These are phyloP conservation scores for Rhododendron ovatum DNA, from an alignment of 148 eudicot species.

Conservation along the genomic window DNA sequence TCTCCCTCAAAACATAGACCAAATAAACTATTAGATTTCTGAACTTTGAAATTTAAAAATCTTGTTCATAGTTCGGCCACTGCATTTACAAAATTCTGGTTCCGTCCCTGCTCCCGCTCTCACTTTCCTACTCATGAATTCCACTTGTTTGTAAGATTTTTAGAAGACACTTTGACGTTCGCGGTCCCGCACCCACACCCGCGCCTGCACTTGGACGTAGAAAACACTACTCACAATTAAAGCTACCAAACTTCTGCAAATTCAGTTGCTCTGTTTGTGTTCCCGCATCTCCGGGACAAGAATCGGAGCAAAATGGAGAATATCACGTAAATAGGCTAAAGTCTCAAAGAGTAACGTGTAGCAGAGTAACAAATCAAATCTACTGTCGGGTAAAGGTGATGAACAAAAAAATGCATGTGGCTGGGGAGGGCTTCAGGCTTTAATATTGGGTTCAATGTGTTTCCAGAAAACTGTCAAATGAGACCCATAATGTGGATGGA, in stretches of 20 bases:
- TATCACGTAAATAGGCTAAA: neutral
- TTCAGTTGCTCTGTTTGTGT: neutral
- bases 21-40: too few relatives aligned
- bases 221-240: neutral
- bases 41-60: too few relatives aligned
- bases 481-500: neutral
- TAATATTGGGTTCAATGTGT: neutral
- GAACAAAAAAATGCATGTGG: neutral
- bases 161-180: too few relatives aligned
- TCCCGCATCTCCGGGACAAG: neutral
- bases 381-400: neutral
- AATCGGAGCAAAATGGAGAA: neutral
- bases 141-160: too few relatives aligned
- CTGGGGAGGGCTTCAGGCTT: neutral
- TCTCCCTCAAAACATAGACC: too few relatives aligned
- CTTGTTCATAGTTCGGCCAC: too few relatives aligned
- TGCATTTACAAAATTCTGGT: too few relatives aligned
- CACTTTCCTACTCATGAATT: too few relatives aligned
- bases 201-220: too few relatives aligned
- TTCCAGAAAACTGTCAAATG: neutral
- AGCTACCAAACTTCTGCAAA: neutral
- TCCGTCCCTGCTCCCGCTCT: too few relatives aligned
- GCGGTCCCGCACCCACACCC: too few relatives aligned
- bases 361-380: conserved; percentile 2
- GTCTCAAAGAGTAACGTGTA: neutral